These are phyloP conservation scores for Boletus sensibilis DNA, from an alignment of 768 basidiomycete genomes.

Conservation along the genomic window DNA sequence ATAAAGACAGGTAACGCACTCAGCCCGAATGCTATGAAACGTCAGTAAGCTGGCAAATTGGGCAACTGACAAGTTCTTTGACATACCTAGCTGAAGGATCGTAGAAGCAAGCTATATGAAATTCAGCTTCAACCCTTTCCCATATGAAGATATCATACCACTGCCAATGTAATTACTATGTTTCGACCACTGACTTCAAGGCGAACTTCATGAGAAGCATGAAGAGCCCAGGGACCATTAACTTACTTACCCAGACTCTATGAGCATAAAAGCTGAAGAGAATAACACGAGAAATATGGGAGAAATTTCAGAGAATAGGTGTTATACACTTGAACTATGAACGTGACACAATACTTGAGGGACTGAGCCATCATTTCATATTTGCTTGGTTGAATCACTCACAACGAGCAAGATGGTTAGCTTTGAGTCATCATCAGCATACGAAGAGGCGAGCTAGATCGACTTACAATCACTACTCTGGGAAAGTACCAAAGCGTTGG, in stretches of 20 bases:
- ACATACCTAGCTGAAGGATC: constrained; percentile 12
- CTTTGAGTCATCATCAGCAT: not conserved
- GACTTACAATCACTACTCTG: constrained; percentile 1
- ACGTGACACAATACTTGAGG: constrained; percentile 12
- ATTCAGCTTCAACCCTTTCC: not conserved
- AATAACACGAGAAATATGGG: not conserved
- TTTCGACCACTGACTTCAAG: constrained; percentile 15
- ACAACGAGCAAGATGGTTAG: not conserved
- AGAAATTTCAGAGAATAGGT: not conserved
- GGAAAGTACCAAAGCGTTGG: not conserved
- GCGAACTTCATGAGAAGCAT: not conserved
- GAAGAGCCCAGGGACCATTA: not conserved
- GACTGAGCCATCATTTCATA: not conserved
- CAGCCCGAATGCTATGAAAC: constrained; percentile 7
- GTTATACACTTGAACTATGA: constrained; percentile 16
- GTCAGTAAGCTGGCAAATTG: not conserved
- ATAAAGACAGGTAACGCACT: not conserved
- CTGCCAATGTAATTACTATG: constrained; percentile 7
- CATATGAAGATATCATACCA: constrained; percentile 8
- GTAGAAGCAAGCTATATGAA: not conserved
- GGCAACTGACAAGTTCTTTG: not conserved
- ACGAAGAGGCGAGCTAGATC: not conserved
- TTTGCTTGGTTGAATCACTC: not conserved
- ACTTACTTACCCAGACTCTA: constrained; percentile 25
- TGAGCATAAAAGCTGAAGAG: constrained; percentile 21